Evolutionary conservation across 2,329 filamentous ascomycete genomes (phyloP).

Genomic region (Didymella keratinophila): DNA sequence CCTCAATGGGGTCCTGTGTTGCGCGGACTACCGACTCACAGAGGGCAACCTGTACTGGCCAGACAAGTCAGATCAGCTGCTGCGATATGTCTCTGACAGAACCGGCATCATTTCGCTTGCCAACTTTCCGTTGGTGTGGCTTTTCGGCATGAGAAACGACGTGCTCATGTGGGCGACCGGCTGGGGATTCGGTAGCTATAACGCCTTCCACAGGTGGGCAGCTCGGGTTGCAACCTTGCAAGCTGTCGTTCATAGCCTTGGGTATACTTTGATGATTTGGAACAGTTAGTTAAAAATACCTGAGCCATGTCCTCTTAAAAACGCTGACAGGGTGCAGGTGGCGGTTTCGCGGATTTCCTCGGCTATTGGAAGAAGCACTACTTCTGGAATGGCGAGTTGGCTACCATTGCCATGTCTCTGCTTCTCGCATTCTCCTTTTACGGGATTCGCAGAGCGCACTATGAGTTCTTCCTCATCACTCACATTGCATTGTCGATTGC

Average conservation of each 20-base stretch:
- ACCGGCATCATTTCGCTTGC: constrained; percentile 70
- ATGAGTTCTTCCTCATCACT: constrained; percentile 53
- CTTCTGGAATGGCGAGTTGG: constrained; percentile 60
- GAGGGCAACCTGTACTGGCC: constrained; percentile 57
- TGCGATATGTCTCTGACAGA: constrained; percentile 68
- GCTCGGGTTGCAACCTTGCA: constrained; percentile 69
- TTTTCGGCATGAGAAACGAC: constrained; percentile 74
- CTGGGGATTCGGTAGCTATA: constrained; percentile 73
- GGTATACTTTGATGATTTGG: constrained; percentile 62
- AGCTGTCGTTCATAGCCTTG: constrained; percentile 68
- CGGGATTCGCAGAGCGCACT: constrained; percentile 61
- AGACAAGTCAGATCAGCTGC: constrained; percentile 49
- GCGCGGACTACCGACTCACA: constrained; percentile 56
- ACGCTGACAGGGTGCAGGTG: constrained; percentile 9
- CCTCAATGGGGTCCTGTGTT: constrained; percentile 55
- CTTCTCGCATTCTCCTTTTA: constrained; percentile 59
- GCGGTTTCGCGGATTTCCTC: constrained; percentile 51
- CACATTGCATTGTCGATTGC: constrained; percentile 54
- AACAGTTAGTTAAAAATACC: constrained; percentile 27
- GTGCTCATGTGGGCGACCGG: constrained; percentile 71
- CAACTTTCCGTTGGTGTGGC: constrained; percentile 70
- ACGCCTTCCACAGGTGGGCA: constrained; percentile 72
- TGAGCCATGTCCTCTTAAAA: not conserved
- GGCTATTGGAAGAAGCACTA: constrained; percentile 55
- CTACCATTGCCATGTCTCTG: constrained; percentile 55